A percentile compares a stretch with the other conserved stretches of the same genome.
Conservation (phyloP, 371 early-diverging fungal species). For the Apophysomyces elegans region DNA sequence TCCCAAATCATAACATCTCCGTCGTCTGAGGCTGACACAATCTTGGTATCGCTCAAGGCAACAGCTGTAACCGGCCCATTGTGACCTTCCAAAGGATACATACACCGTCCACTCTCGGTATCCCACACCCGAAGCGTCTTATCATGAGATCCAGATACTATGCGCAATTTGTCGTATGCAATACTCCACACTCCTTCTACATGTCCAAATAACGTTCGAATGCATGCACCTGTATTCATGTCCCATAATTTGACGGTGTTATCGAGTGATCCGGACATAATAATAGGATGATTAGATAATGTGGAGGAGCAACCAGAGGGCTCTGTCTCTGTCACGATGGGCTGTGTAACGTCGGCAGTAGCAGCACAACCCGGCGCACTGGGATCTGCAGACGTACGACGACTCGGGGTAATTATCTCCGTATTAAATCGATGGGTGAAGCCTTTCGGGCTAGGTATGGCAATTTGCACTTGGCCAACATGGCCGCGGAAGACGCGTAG, state of each 20-base stretch:
- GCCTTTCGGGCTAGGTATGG: slow-evolving; percentile 50
- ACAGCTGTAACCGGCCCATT: slow-evolving; percentile 76
- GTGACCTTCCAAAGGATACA: slow-evolving; percentile 76
- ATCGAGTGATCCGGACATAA: slow-evolving; percentile 88
- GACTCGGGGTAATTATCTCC: slow-evolving; percentile 14
- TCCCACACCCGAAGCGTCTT: slow-evolving; percentile 95
- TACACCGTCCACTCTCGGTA: slow-evolving; percentile 78
- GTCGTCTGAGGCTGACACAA: slow-evolving; percentile 86
- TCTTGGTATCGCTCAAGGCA: slow-evolving; percentile 84
- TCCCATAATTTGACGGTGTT: slow-evolving; percentile 92
- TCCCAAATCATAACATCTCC: slow-evolving; percentile 84
- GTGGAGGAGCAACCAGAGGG: background rate
- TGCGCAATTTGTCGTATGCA: slow-evolving; percentile 88
- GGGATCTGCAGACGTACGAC: slow-evolving; percentile 7
- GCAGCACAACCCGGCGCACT: slow-evolving; percentile 26
- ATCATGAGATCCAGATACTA: slow-evolving; percentile 92
- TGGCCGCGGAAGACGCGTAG: slow-evolving; percentile 76
- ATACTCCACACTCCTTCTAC: slow-evolving; percentile 90
- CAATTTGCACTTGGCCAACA: slow-evolving; percentile 78
- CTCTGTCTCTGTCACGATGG: background rate
- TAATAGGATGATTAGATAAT: slow-evolving; percentile 50
- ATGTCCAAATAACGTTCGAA: slow-evolving; percentile 89
- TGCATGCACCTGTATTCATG: slow-evolving; percentile 74
- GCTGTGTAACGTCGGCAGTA: slow-evolving; percentile 3
- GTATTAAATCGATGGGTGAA: slow-evolving; percentile 42